Evolutionary conservation across 2,329 filamentous ascomycete species (phyloP), one percentile per base, ranked within the genome.

Genomic region (Penicillium janthinellum): DNA sequence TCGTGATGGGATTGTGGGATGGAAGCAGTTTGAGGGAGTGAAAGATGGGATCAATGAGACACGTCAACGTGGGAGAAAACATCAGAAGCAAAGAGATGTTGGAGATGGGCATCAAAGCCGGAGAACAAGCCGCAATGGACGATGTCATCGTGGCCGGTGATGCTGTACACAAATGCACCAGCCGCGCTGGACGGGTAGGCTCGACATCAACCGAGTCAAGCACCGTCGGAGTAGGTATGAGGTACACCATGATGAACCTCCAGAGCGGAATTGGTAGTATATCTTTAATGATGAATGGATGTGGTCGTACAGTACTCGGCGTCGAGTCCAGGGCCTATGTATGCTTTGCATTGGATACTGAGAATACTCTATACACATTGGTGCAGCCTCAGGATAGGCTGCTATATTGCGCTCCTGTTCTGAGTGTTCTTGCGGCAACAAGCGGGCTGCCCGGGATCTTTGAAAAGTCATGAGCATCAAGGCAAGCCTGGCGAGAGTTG

Each of bases 381-480:
- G 8, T 31, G 31, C 31, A 31, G 7, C 31, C 1, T 1, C 7
- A 31, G 7, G 31, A 31, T 10, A 31, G 31, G 6, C 31, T 31
- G 6, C 12, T 4, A 5, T 2, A 22, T 44, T n/a, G 3, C 6
- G 15, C 7, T 47, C 37, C 22, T 45, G 37, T 25, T 25, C 58
- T 61, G 2, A 65, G 51, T 12, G 64, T 70, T 3, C 82, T 71
- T 54, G 72, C 75, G n/a, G 73, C 67, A 11, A 80, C 67, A 6
- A 78, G 61, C 0, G 78, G 76, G 42, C 75, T 78, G 15, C 70
- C 67, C 15, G 74, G 64, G 17, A 86, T 80, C 1, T 69, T 73
- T 0, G 71, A 61, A 70, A 81, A 86, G 17, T 82, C 74, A 67
- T 86, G 83, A 0, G 84, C 83, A 67, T 86, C 83, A 2, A 85